These are phyloP conservation scores for Populus ilicifolia DNA, from an alignment of 345 rosid genomes.

Conservation along the genomic window DNA sequence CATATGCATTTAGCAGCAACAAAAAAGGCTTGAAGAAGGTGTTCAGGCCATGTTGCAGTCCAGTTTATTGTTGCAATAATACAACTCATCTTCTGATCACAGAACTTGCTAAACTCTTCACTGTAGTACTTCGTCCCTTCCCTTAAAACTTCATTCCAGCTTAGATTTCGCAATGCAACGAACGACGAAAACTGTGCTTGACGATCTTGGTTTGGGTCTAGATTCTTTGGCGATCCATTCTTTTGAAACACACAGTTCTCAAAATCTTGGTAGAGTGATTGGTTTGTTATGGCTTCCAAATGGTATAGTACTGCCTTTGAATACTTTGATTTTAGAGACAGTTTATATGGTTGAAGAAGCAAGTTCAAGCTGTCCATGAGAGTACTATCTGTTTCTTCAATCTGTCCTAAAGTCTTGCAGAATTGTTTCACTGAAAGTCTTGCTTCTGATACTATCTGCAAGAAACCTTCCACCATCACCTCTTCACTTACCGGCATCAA, in stretches of 20 bases:
- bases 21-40: slow-evolving; percentile 79
- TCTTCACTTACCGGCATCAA: slow-evolving; percentile 80
- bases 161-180: slow-evolving; percentile 71
- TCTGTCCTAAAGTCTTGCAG: slow-evolving; percentile 71
- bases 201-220: slow-evolving; percentile 79
- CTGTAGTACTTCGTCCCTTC: slow-evolving; percentile 92
- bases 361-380: slow-evolving; percentile 52
- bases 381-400: slow-evolving; percentile 60
- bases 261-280: slow-evolving; percentile 78
- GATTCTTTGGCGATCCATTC: slow-evolving; percentile 63
- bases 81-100: slow-evolving; percentile 94
- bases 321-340: slow-evolving; percentile 54
- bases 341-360: slow-evolving; percentile 63
- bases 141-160: slow-evolving; percentile 88
- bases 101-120: slow-evolving; percentile 90
- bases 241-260: slow-evolving; percentile 77
- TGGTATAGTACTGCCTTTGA: slow-evolving; percentile 72
- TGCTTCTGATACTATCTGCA: slow-evolving; percentile 91
- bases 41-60: slow-evolving; percentile 92
- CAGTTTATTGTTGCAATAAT: slow-evolving; percentile 71
- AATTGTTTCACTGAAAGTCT: slow-evolving; percentile 90
- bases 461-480: slow-evolving; percentile 84
- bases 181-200: slow-evolving; percentile 71
- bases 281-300: slow-evolving; percentile 76
- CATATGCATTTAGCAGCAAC: slow-evolving; percentile 90